These are phyloP conservation scores for Bromus sterilis DNA, from an alignment of 176 grass and related monocot species.

Conservation along the genomic window DNA sequence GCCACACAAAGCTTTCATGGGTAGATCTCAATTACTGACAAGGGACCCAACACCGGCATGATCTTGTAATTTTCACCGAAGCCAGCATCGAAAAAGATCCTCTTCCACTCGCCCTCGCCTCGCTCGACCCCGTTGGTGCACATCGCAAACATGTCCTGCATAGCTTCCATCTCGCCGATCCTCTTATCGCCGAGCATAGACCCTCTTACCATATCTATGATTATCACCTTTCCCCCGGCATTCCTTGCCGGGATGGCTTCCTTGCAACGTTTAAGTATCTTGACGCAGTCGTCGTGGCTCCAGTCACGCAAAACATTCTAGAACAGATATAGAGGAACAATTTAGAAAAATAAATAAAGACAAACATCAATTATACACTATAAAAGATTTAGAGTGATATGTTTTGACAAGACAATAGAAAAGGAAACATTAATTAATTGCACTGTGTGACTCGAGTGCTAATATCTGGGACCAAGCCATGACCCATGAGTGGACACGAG, in stretches of 20 bases:
- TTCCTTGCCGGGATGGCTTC: background rate
- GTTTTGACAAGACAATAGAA: too few relatives aligned
- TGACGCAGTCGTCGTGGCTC: background rate
- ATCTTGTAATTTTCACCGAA: conserved; percentile 36
- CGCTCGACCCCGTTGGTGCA: background rate
- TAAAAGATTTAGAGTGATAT: too few relatives aligned
- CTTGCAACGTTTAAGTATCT: conserved; percentile 30
- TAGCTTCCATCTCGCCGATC: background rate
- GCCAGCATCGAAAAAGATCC: conserved; percentile 26
- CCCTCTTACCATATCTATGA: conserved; percentile 13
- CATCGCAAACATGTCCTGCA: conserved; percentile 28
- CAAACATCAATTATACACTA: background rate
- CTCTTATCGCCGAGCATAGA: background rate
- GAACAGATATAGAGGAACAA: background rate
- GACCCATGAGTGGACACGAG: too few relatives aligned
- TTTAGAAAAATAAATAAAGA: background rate
- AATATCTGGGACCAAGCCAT: too few relatives aligned
- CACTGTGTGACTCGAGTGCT: too few relatives aligned
- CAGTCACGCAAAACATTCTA: conserved; percentile 14
- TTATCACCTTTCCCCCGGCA: conserved; percentile 19
- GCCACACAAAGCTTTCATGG: background rate
- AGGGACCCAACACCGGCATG: conserved; percentile 13
- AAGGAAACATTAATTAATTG: too few relatives aligned
- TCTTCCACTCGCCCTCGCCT: conserved; percentile 27
- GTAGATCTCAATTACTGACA: conserved; percentile 13